Evolutionary conservation across 1,284 basidiomycete species (phyloP), one percentile per base, ranked within the genome.

Genomic region (Afroboletus lepidellus): DNA sequence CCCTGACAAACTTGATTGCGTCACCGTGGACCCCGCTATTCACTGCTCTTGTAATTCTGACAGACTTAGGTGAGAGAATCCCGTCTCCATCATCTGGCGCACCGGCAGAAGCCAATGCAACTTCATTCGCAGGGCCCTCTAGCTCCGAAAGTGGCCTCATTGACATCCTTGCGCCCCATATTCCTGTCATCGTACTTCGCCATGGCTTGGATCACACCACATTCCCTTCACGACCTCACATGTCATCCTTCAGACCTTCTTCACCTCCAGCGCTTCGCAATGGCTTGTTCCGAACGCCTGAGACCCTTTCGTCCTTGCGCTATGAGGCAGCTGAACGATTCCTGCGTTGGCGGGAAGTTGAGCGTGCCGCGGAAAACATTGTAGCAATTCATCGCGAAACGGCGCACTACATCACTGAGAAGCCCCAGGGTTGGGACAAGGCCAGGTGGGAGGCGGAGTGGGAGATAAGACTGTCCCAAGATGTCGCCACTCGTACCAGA

Each of bases 251-350:
- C 67, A 71, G 72, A 11, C 83, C 85, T 16, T 55, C 70, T 3
- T 77, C 79, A 2, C 59, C 77, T 13, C 60, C 74, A 16, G 75
- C 78, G 3, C 74, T 87, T n/a, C 79, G 82, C 18, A 65, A 66
- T 18, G 81, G 81, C 12, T 70, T 87, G 18, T 85, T 87, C 65
- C 79, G 76, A 56, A 76, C 79, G 1, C 82, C 84, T 0, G 81
- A 82, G 52, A 82, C 76, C 0, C 69, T 87, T 16, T 70, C 75
- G 0, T 61, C 72, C 1, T 70, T 88, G 41, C 77, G 85, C 27
- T 69, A 68, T n/a, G 85, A 88, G 61, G 83, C 83, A 1, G 75
- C 80, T 0, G 81, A 85, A 45, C 77, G 85, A n/a, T 88, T 87
- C 66, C 63, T 88, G 52, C 76, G 78, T 32, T 88, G 85, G 86